A percentile compares a stretch with the other conserved stretches of the same genome.
These are phyloP conservation scores for Colletotrichum orchidophilum DNA, from an alignment of 2,329 filamentous ascomycete genomes.

Conservation along the genomic window DNA sequence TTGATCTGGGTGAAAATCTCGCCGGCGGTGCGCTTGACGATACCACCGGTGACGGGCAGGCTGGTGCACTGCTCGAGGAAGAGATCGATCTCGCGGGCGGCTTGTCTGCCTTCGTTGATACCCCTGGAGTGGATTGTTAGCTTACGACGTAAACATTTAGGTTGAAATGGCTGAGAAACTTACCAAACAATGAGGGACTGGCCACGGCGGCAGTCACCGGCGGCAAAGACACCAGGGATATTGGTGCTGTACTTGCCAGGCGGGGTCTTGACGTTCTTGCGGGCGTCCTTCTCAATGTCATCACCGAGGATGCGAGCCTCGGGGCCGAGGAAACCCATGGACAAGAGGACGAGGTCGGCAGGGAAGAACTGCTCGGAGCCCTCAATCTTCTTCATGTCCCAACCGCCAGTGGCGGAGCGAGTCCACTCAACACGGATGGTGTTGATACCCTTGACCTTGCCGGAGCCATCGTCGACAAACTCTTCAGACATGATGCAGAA, in stretches of 20 bases:
- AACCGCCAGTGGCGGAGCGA: conserved; percentile 86
- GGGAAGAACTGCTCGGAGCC: conserved; percentile 96
- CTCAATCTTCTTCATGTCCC: conserved; percentile 99
- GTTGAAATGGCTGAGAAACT: conserved; percentile 46
- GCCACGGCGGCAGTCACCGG: conserved; percentile 92
- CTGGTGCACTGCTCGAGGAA: conserved; percentile 83
- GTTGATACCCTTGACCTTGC: conserved; percentile 94
- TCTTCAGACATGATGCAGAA: conserved; percentile 99
- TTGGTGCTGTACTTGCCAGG: conserved; percentile 90
- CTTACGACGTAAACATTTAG: conserved; percentile 10
- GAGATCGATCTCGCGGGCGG: conserved; percentile 89
- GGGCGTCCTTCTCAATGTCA: conserved; percentile 88
- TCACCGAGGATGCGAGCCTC: conserved; percentile 88
- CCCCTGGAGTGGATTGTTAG: conserved; percentile 68
- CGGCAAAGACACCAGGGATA: conserved; percentile 87
- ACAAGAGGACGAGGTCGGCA: conserved; percentile 90
- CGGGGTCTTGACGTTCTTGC: conserved; percentile 96
- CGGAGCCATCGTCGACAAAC: conserved; percentile 88
- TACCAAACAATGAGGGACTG: conserved; percentile 97
- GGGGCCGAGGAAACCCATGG: conserved; percentile 97
- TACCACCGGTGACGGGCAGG: conserved; percentile 91
- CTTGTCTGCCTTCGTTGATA: conserved; percentile 96
- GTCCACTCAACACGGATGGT: conserved; percentile 97
- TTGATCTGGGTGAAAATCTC: conserved; percentile 64
- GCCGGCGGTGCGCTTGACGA: conserved; percentile 83